phyloP scores from a whole-genome alignment of 371 early-diverging fungal species.

The Basidiobolus meristosporus region DNA sequence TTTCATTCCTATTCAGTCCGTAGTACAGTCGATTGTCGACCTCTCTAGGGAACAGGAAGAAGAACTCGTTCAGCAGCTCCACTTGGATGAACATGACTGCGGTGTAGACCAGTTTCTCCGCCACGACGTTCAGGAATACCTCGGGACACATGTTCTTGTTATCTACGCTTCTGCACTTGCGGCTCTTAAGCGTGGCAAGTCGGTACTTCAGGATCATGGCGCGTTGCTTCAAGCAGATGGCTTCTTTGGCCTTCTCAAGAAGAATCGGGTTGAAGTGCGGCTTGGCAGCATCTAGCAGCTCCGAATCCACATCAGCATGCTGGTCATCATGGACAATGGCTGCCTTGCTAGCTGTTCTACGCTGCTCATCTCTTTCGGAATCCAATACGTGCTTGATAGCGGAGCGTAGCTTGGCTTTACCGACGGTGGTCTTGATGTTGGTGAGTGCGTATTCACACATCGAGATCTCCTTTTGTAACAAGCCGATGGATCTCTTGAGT shows the following conservation, averaged over 20 bases:
- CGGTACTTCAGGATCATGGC: slow-evolving; percentile 60
- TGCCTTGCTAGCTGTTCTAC: slow-evolving; percentile 13
- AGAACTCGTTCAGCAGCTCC: slow-evolving; percentile 90
- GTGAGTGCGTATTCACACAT: slow-evolving; percentile 48
- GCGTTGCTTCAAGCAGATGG: slow-evolving; percentile 52
- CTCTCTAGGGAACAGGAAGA: slow-evolving; percentile 89
- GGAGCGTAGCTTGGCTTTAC: slow-evolving; percentile 61
- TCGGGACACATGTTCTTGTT: slow-evolving; percentile 88
- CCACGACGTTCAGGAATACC: slow-evolving; percentile 70
- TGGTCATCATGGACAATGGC: neutral
- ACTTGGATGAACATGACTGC: slow-evolving; percentile 92
- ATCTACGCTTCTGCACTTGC: slow-evolving; percentile 49
- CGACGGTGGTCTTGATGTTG: slow-evolving; percentile 52
- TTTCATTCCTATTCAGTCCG: slow-evolving; percentile 37
- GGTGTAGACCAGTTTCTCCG: slow-evolving; percentile 82
- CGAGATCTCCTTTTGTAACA: slow-evolving; percentile 60
- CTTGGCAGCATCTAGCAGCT: slow-evolving; percentile 9
- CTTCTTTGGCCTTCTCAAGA: slow-evolving; percentile 60
- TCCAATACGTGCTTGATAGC: slow-evolving; percentile 50
- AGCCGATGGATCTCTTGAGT: slow-evolving; percentile 40
- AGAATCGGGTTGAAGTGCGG: slow-evolving; percentile 44
- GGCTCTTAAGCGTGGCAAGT: slow-evolving; percentile 50
- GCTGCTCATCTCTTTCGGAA: slow-evolving; percentile 25
- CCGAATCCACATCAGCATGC: neutral
- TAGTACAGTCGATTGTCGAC: slow-evolving; percentile 71